Evolutionary conservation across 2,329 filamentous ascomycete genomes (phyloP), one percentile per base, ranked within the genome.

Genomic region (Chaetothyriales sp.): DNA sequence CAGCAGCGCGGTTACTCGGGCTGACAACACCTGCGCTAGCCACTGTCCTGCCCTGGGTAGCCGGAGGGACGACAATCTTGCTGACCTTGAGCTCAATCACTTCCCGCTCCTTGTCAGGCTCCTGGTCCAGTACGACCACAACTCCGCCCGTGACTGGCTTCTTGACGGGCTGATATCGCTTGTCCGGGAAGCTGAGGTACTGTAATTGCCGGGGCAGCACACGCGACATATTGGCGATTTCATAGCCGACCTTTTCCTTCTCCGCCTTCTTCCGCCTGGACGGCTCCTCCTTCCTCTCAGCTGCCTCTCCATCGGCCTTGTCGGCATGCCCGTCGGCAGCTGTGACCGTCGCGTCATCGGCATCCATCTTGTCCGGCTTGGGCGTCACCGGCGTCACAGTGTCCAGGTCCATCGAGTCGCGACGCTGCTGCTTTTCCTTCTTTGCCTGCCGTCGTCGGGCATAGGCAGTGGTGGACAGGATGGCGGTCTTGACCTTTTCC

Each of bases 361-460:
- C 72, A 7, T 95, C 90, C 89, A 95, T 95, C 76, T 93, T 94
- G n/a, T 57, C 54, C 1, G 77, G 71, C 68, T 84, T 87, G 18
- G 84, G 80, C 3, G 84, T 85, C 1, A 83, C 81, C 2, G 86
- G 84, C 0, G 83, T 80, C 9, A 53, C 50, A 47, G 82, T 77
- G 62, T 96, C 90, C 47, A 95, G 77, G 57, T 96, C 90, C 89
- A 98, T 96, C 70, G 87, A 94, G 69, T 95, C 90, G 10, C 84
- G 78, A 54, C 86, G 79, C 63, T 88, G 84, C 39, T 92, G 86
- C 57, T 85, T 84, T 71, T 95, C 92, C 70, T 95, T 95, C 70
- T 87, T 88, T 67, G 93, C 84, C 1, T 90, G 90, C 61, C 92
- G 81, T 61, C 93, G 85, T 73, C 94, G 95, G 56, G 93, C 92